Percentiles rank a stretch among this genome's conserved stretches.
phyloP scores from a whole-genome alignment of 2,329 filamentous ascomycete genomes.

The Paecilomyces sp. region DNA sequence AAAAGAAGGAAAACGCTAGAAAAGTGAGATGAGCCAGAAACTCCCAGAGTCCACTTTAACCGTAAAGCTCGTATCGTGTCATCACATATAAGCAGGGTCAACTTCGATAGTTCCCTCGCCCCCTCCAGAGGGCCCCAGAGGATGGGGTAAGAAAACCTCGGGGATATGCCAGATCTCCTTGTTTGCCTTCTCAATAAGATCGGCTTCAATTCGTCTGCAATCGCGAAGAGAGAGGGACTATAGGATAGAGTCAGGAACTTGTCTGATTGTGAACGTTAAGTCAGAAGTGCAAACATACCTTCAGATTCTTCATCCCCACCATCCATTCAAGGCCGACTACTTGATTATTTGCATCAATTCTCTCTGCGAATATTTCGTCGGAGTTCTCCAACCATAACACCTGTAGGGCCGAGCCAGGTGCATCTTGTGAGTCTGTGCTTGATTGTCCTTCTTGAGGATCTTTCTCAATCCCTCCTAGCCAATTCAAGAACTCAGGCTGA shows the following conservation, averaged over 20 bases:
- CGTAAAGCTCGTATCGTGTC: neutral
- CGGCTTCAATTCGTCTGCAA: conserved; percentile 15
- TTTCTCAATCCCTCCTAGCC: conserved; percentile 20
- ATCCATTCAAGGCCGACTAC: conserved; percentile 19
- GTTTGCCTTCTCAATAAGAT: conserved; percentile 16
- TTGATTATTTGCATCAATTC: conserved; percentile 3
- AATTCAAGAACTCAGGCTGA: conserved; percentile 26
- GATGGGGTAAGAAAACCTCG: conserved; percentile 17
- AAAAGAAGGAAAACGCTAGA: neutral
- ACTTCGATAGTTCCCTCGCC: conserved; percentile 13
- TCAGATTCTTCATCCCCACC: conserved; percentile 12
- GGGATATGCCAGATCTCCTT: conserved; percentile 19
- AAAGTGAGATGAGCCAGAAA: neutral
- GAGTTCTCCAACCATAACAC: conserved; percentile 23
- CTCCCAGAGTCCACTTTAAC: neutral
- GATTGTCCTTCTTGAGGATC: conserved; percentile 5
- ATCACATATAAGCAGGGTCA: conserved; percentile 11
- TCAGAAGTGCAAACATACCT: conserved; percentile 9
- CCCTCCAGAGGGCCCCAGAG: neutral
- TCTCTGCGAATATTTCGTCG: conserved; percentile 9
- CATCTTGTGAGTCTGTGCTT: neutral
- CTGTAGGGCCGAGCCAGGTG: conserved; percentile 15
- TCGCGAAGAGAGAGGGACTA: conserved; percentile 22
- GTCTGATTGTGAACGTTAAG: neutral
- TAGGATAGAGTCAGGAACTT: neutral